Evolutionary conservation across 2,329 filamentous ascomycete genomes (phyloP).

Genomic region (Monilinia polystroma): DNA sequence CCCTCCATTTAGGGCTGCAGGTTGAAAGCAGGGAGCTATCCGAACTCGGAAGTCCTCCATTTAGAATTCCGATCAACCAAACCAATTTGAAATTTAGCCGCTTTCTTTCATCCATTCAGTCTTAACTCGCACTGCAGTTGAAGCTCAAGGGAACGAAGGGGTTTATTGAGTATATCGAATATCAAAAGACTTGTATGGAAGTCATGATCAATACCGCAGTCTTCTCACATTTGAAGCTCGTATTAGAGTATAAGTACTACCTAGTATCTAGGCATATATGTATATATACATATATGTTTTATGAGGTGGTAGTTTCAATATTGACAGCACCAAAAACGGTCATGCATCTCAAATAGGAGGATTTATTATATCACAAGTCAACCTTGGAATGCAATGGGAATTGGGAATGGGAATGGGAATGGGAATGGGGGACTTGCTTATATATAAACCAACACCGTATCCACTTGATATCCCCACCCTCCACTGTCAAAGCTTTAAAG

Average conservation of each 20-base stretch:
- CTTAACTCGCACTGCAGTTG: neutral
- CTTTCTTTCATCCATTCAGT: no score
- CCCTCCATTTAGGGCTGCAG: constrained; percentile 1
- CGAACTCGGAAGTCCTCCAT: neutral
- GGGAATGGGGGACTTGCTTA: no score
- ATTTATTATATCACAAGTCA: neutral
- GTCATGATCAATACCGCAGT: neutral
- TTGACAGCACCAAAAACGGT: neutral
- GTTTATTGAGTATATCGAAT: neutral
- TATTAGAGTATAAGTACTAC: no score
- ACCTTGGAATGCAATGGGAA: no score
- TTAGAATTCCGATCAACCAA: neutral
- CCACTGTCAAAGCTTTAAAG: constrained; percentile 16
- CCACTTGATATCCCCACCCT: neutral
- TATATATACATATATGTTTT: neutral
- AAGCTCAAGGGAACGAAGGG: neutral
- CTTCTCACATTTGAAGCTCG: no score
- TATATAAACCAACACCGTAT: neutral
- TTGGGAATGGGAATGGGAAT: no score
- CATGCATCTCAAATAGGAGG: neutral
- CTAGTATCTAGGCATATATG: no score
- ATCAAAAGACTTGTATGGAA: neutral
- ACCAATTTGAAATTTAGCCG: neutral
- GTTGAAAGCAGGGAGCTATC: neutral
- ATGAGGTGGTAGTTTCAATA: neutral